These are phyloP conservation scores for Mariannaea elegans DNA, from an alignment of 2,329 filamentous ascomycete genomes.

Conservation along the genomic window DNA sequence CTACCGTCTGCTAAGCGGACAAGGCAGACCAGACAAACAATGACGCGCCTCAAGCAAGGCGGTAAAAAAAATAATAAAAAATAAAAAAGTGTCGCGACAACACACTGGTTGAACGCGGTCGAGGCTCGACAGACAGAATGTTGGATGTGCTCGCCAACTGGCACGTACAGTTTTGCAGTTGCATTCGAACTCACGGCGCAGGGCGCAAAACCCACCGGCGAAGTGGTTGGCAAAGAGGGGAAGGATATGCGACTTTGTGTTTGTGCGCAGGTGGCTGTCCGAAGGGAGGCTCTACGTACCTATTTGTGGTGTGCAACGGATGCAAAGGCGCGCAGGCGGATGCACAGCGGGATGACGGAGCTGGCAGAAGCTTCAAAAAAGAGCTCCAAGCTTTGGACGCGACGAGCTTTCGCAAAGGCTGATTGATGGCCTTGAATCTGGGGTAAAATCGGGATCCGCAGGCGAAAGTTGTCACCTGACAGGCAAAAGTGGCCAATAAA, in stretches of 20 bases:
- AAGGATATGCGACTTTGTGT: not conserved
- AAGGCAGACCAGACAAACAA: not conserved
- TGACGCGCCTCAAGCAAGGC: conserved; percentile 9
- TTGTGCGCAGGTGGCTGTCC: conserved; percentile 15
- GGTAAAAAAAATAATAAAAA: no score
- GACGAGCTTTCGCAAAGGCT: conserved; percentile 25
- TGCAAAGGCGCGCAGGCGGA: conserved; percentile 29
- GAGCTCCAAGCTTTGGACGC: conserved; percentile 32
- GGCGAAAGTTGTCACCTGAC: conserved; percentile 61
- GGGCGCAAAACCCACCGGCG: conserved; percentile 5
- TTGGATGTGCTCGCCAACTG: conserved; percentile 6
- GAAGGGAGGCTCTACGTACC: conserved; percentile 35
- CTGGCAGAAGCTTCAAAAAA: conserved; percentile 23
- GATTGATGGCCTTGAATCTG: conserved; percentile 38
- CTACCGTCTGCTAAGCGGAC: not conserved
- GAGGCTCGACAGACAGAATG: conserved; percentile 16
- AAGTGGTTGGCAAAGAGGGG: conserved; percentile 17
- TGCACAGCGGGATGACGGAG: conserved; percentile 25
- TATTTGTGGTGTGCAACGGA: conserved; percentile 33
- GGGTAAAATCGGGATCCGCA: conserved; percentile 45
- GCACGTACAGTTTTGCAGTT: conserved; percentile 1
- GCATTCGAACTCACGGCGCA: conserved; percentile 9
- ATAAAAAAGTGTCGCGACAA: conserved; percentile 11
- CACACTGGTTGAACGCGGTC: conserved; percentile 11
- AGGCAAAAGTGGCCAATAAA: conserved; percentile 56